Conservation (phyloP, 805 yeast species). For the Novakomyces olei region DNA sequence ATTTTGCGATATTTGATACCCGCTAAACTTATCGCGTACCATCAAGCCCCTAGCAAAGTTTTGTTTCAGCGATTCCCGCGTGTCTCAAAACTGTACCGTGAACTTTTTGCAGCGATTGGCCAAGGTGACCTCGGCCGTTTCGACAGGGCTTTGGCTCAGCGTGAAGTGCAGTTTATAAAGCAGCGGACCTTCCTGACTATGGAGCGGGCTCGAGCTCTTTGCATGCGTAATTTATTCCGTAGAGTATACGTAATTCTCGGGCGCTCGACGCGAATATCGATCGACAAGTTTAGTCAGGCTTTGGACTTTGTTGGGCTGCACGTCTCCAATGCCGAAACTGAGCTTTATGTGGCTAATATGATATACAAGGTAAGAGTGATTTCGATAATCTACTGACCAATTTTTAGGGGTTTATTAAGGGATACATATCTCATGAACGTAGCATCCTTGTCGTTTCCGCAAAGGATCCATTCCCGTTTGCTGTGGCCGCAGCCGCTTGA, state of each 20-base stretch:
- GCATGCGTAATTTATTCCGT: conserved; percentile 30
- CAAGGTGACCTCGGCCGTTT: conserved; percentile 36
- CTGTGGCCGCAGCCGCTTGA: background rate
- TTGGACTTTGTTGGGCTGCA: conserved; percentile 9
- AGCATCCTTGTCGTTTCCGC: conserved; percentile 56
- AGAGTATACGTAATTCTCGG: conserved; percentile 16
- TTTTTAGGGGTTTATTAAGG: conserved; percentile 38
- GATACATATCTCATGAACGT: conserved; percentile 60
- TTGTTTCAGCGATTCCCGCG: conserved; percentile 24
- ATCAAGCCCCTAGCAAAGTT: conserved; percentile 24
- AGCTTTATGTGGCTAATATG: conserved; percentile 44
- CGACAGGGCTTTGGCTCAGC: conserved; percentile 22
- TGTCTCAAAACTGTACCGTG: conserved; percentile 22
- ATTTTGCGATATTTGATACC: conserved; percentile 47
- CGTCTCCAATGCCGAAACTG: conserved; percentile 29
- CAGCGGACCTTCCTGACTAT: conserved; percentile 39
- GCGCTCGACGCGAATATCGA: conserved; percentile 14
- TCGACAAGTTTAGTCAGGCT: background rate
- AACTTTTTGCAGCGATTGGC: conserved; percentile 26
- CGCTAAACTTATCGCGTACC: conserved; percentile 28
- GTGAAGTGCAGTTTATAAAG: conserved; percentile 30
- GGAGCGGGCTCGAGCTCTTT: conserved; percentile 28
- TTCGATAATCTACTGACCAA: too few species aligned
- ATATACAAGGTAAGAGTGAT: too few species aligned
- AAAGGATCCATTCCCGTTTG: conserved; percentile 43